Evolutionary conservation across 1,284 basidiomycete genomes (phyloP), one percentile per base, ranked within the genome.

Genomic region (Trichosporon sp.): DNA sequence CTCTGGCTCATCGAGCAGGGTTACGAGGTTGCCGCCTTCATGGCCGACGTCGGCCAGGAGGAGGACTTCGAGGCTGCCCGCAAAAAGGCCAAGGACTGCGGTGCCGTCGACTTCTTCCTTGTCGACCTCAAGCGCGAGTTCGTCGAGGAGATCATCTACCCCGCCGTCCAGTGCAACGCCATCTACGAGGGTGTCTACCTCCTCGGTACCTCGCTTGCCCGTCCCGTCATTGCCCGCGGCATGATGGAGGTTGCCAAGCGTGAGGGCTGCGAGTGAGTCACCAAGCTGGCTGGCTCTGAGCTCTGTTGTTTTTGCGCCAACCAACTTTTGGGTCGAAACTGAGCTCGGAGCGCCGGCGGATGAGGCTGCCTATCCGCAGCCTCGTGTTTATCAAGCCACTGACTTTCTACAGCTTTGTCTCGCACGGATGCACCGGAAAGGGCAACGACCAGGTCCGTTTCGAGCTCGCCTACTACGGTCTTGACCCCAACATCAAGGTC

Each of bases 161-260:
- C 96, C 65, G 96, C 96, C 68, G 90, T 99, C 35, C 96, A 99
- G 86, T 94, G 94, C 75, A 99, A 99, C 85, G 94, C 93, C 85
- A 98, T 99, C 86, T 99, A 99, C 86, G 97, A 99, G 88, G 94
- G 94, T 79, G 93, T 99, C 70, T 99, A 99, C 87, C 92, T 99
- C 59, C 91, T 99, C 72, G 97, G 96, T 65, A 99, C 97, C 48
- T 98, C 96, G 37, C 91, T 99, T 69, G 96, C 96, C 70, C 93
- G 96, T 68, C 96, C 96, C 46, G 96, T 99, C 80, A 99, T 99
- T 81, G 96, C 97, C 71, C 95, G 96, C 74, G 96, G 95, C 67
- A 99, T 99, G 97, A 99, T 99, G 77, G 91, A 91, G 70, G 88
- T 93, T 69, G 97, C 97, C 59, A 93, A 92, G 66, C 88, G 87